Percentiles rank a stretch among this genome's conserved stretches.
Conservation (phyloP, 441 rosid genomes). For the Omphalea diandra region DNA sequence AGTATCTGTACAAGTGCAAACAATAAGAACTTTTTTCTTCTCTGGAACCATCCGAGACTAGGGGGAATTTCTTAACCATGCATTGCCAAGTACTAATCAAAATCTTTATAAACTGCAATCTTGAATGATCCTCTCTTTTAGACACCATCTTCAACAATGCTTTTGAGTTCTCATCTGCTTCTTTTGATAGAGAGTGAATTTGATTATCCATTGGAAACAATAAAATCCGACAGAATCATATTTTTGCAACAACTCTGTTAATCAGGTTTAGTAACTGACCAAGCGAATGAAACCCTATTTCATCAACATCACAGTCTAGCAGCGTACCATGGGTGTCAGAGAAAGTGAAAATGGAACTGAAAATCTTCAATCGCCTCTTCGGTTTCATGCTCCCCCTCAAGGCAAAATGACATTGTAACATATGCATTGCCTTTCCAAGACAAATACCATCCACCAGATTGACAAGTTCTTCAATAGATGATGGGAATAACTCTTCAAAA, state of each 20-base stretch:
- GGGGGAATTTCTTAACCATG: constrained; percentile 54
- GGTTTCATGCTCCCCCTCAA: constrained; percentile 45
- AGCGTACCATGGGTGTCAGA: constrained; percentile 43
- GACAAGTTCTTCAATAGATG: constrained; percentile 54
- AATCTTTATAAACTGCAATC: constrained; percentile 48
- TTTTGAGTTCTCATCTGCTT: constrained; percentile 33
- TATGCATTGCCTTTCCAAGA: constrained; percentile 68
- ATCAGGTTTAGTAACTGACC: constrained; percentile 53
- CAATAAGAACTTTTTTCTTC: constrained; percentile 30
- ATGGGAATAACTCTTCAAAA: constrained; percentile 42
- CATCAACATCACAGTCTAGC: constrained; percentile 54
- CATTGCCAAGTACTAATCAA: constrained; percentile 66
- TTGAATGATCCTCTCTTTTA: constrained; percentile 37
- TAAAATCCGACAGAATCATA: constrained; percentile 53
- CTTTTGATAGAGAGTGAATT: constrained; percentile 28
- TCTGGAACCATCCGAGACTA: constrained; percentile 29
- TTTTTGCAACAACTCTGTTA: constrained; percentile 58
- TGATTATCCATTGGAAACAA: constrained; percentile 52
- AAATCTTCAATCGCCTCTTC: constrained; percentile 54
- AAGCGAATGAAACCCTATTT: constrained; percentile 43
- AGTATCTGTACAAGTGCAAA: constrained; percentile 51
- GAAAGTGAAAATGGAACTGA: constrained; percentile 44
- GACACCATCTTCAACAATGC: constrained; percentile 33
- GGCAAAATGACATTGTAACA: constrained; percentile 60
- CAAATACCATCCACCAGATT: constrained; percentile 55